phyloP scores from a whole-genome alignment of 306 rosid genomes.

The Vigna reflexopilosa region DNA sequence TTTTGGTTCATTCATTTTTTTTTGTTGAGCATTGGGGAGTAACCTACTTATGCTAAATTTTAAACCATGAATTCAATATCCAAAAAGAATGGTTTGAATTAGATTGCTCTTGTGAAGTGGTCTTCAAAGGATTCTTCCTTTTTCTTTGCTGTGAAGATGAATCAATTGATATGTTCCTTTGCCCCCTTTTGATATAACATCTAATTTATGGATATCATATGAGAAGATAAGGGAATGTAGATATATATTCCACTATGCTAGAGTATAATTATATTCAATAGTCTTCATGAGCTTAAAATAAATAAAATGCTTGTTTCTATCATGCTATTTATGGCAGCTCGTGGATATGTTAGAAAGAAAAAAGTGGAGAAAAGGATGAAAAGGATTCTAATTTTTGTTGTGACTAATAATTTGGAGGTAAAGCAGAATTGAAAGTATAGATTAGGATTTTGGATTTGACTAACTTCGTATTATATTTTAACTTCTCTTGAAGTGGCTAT shows the following conservation, averaged over 20 bases:
- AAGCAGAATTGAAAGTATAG: constrained; percentile 24
- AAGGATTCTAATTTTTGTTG: constrained; percentile 2
- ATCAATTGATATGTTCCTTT: neutral
- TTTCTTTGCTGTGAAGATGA: too few species aligned
- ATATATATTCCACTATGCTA: neutral
- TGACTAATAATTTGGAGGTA: neutral
- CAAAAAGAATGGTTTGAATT: too few species aligned
- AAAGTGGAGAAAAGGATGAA: neutral
- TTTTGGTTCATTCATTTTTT: neutral
- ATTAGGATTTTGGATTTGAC: constrained; percentile 35
- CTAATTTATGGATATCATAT: constrained; percentile 15
- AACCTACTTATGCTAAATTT: neutral
- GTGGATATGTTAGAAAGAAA: neutral
- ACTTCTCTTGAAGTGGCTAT: constrained; percentile 65
- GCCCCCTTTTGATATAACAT: neutral
- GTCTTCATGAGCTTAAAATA: neutral
- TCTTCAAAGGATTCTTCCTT: too few species aligned
- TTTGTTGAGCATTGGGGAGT: neutral
- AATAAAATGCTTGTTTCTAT: neutral
- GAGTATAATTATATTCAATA: neutral
- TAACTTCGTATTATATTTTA: constrained; percentile 41
- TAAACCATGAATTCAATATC: neutral
- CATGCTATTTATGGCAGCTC: neutral
- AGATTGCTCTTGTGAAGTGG: too few species aligned
- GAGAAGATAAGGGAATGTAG: neutral